Conservation (phyloP, 108 stramenopile genomes). For the Aurantiochytrium sp. region DNA sequence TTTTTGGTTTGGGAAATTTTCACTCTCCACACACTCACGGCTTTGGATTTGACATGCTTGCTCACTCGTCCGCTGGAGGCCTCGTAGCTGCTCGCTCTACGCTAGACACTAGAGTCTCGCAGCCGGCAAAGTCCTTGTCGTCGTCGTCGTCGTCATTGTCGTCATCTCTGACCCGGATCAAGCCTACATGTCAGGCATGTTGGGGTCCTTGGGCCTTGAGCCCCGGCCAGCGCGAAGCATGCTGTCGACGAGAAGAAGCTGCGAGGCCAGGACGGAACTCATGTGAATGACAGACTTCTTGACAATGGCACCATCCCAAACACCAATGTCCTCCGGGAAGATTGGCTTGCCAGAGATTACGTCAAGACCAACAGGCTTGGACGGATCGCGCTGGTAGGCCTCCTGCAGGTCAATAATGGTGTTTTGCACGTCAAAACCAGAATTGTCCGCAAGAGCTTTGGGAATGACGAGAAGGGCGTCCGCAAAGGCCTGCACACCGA, state of each 20-base stretch:
- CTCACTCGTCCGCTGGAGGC: too few relatives aligned
- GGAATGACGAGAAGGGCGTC: constrained; percentile 91
- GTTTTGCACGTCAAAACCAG: constrained; percentile 92
- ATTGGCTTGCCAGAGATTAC: constrained; percentile 83
- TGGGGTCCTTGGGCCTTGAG: constrained; percentile 17
- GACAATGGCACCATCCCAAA: constrained; percentile 95
- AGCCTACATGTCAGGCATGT: neutral
- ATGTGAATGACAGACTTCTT: constrained; percentile 89
- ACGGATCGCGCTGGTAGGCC: constrained; percentile 54
- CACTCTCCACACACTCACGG: too few relatives aligned
- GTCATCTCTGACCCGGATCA: too few relatives aligned
- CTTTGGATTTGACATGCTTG: too few relatives aligned
- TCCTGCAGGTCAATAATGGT: constrained; percentile 76
- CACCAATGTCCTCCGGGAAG: constrained; percentile 79
- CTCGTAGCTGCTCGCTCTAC: too few relatives aligned
- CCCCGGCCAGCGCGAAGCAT: constrained; percentile 94
- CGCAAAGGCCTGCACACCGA: constrained; percentile 92
- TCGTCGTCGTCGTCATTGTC: too few relatives aligned
- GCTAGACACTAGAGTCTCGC: too few relatives aligned
- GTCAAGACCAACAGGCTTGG: constrained; percentile 80
- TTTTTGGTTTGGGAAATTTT: too few relatives aligned
- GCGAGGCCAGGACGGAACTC: constrained; percentile 87
- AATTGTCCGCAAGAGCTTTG: constrained; percentile 94
- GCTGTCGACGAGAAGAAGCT: constrained; percentile 94
- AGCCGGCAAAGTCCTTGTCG: too few relatives aligned